Percentiles rank a stretch among this genome's conserved stretches.
Evolutionary conservation across 1,284 basidiomycete genomes (phyloP).

Genomic region (Lentinula novae-zelandiae): DNA sequence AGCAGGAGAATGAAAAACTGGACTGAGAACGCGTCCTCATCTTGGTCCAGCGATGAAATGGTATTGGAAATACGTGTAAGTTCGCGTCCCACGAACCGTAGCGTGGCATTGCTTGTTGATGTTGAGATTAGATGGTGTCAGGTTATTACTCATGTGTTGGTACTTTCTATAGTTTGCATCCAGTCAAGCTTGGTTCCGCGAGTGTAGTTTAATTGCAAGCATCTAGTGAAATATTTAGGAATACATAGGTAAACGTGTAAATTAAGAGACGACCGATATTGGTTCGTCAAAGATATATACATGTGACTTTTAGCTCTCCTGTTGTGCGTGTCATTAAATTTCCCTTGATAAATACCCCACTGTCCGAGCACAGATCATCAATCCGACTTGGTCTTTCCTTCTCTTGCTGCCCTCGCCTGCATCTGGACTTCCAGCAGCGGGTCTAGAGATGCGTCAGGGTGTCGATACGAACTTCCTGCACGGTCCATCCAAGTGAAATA

Average conservation of each 20-base stretch:
- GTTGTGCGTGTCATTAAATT: background rate
- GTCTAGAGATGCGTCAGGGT: slow-evolving; percentile 54
- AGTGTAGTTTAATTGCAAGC: too few relatives aligned
- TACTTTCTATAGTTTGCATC: too few relatives aligned
- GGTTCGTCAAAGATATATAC: background rate
- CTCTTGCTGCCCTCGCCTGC: slow-evolving; percentile 10
- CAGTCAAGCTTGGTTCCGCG: too few relatives aligned
- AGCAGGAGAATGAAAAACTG: background rate
- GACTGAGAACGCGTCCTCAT: slow-evolving; percentile 2
- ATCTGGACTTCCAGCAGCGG: slow-evolving; percentile 72
- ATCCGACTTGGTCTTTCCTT: slow-evolving; percentile 5
- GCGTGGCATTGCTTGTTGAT: background rate
- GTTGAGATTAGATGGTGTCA: background rate
- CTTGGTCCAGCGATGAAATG: background rate
- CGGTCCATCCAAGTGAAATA: slow-evolving; percentile 98
- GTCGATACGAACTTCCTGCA: slow-evolving; percentile 75
- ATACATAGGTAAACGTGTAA: background rate
- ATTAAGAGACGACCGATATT: background rate
- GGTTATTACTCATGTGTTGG: background rate
- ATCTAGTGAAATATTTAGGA: background rate
- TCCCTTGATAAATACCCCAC: background rate
- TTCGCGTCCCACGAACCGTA: background rate
- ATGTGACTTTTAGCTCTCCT: background rate
- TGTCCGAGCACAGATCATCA: background rate
- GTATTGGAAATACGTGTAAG: background rate